These are phyloP conservation scores for Leptographium radiaticola DNA, from an alignment of 2,329 filamentous ascomycete species.

Conservation along the genomic window DNA sequence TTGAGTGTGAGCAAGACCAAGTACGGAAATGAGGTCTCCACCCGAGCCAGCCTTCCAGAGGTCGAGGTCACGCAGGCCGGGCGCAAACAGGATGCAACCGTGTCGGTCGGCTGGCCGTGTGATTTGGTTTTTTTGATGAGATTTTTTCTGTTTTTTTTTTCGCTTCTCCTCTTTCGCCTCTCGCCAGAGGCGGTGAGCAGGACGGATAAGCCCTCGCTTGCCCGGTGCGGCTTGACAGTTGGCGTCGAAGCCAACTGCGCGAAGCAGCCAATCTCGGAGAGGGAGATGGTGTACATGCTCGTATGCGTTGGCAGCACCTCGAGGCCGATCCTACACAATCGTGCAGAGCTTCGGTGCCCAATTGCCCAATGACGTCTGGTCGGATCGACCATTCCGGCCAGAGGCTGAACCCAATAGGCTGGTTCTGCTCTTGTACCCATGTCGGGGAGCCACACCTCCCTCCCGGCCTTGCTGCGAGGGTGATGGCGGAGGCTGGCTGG, in stretches of 20 bases:
- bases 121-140: not conserved
- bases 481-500: not conserved
- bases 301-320: not conserved
- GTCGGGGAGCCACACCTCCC: not conserved
- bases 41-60: not conserved
- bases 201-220: not conserved
- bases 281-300: not conserved
- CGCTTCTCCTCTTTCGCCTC: not conserved
- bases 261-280: not conserved
- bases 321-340: slow-evolving; percentile 6
- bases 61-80: not conserved
- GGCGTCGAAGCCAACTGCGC: not conserved
- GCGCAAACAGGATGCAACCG: no score
- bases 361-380: not conserved
- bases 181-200: not conserved
- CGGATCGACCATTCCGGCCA: not conserved
- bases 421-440: not conserved
- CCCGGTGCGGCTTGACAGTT: slow-evolving; percentile 1
- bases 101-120: not conserved
- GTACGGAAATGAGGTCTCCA: not conserved
- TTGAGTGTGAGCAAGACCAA: not conserved
- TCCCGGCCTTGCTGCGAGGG: not conserved
- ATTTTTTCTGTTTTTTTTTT: no score
- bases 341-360: not conserved
- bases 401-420: not conserved